Conservation (phyloP, 768 basidiomycete species). For the Chalciporus piperatus region DNA sequence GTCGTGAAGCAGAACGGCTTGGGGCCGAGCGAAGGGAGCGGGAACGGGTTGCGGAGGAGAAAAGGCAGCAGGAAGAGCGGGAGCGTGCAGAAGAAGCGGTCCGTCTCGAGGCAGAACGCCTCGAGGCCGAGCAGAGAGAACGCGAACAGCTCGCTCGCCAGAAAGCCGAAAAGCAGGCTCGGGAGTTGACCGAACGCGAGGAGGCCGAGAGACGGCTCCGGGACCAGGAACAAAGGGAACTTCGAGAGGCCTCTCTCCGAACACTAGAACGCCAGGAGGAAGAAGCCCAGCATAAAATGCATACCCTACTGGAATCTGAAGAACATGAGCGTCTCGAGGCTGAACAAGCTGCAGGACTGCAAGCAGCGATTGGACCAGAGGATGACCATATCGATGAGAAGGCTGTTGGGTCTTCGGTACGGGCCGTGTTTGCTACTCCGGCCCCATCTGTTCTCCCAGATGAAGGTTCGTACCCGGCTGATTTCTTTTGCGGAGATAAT, state of each 20-base stretch:
- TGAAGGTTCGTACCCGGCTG: constrained; percentile 23
- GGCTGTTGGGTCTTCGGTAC: neutral
- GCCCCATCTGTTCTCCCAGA: constrained; percentile 1
- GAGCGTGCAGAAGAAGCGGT: constrained; percentile 35
- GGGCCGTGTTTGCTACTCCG: constrained; percentile 1
- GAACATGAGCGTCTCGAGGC: constrained; percentile 1
- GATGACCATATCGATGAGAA: neutral
- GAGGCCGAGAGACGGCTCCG: constrained; percentile 27
- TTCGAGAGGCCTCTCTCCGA: neutral
- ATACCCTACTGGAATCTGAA: neutral
- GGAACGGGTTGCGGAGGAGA: constrained; percentile 27
- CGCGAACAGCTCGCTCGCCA: constrained; percentile 22
- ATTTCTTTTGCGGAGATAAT: constrained; percentile 1
- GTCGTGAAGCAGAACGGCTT: constrained; percentile 32
- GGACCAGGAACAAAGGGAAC: constrained; percentile 13
- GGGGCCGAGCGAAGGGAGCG: constrained; percentile 26
- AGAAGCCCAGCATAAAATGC: neutral
- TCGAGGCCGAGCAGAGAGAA: constrained; percentile 26
- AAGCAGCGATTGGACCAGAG: neutral
- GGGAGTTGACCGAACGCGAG: constrained; percentile 15
- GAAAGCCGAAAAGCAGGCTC: constrained; percentile 3
- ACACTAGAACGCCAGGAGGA: neutral
- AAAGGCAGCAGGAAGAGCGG: constrained; percentile 14
- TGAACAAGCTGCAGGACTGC: neutral
- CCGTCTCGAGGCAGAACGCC: constrained; percentile 32